Evolutionary conservation across 2,329 filamentous ascomycete genomes (phyloP).

Genomic region (Phialemonium atrogriseum): DNA sequence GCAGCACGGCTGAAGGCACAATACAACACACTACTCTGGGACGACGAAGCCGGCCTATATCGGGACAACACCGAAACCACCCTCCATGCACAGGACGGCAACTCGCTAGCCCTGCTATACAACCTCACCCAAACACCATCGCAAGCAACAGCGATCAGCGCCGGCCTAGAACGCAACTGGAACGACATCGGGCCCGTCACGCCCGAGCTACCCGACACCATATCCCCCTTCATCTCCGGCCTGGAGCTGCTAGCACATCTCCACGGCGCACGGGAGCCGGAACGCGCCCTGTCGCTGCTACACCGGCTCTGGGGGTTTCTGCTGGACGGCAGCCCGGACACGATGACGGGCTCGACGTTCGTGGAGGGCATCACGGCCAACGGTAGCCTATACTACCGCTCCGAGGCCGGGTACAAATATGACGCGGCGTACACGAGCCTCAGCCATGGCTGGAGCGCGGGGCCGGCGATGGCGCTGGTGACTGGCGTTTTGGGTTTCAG

Average conservation of each 20-base stretch:
- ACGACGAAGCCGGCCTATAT: too few relatives aligned
- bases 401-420: slow-evolving; percentile 39
- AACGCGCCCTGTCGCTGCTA: slow-evolving; percentile 46
- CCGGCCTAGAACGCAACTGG: slow-evolving; percentile 42
- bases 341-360: slow-evolving; percentile 50
- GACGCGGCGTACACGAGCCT: slow-evolving; percentile 39
- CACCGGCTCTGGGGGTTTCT: slow-evolving; percentile 54
- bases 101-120: slow-evolving; percentile 45
- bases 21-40: too few relatives aligned
- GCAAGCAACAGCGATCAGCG: slow-evolving; percentile 30
- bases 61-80: slow-evolving; percentile 33
- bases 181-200: slow-evolving; percentile 43
- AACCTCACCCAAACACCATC: slow-evolving; percentile 26
- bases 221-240: slow-evolving; percentile 49
- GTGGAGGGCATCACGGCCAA: slow-evolving; percentile 51
- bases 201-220: slow-evolving; percentile 48
- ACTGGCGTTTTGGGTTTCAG: slow-evolving; percentile 33
- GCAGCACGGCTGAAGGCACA: slow-evolving; percentile 36
- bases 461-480: slow-evolving; percentile 36
- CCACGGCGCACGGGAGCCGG: slow-evolving; percentile 31
- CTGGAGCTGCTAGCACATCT: slow-evolving; percentile 53
- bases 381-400: slow-evolving; percentile 49
- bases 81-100: slow-evolving; percentile 52
- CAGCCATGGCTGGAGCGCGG: slow-evolving; percentile 40
- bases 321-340: slow-evolving; percentile 41